These are phyloP conservation scores for Heritiera littoralis DNA, from an alignment of 345 rosid species.

Conservation along the genomic window DNA sequence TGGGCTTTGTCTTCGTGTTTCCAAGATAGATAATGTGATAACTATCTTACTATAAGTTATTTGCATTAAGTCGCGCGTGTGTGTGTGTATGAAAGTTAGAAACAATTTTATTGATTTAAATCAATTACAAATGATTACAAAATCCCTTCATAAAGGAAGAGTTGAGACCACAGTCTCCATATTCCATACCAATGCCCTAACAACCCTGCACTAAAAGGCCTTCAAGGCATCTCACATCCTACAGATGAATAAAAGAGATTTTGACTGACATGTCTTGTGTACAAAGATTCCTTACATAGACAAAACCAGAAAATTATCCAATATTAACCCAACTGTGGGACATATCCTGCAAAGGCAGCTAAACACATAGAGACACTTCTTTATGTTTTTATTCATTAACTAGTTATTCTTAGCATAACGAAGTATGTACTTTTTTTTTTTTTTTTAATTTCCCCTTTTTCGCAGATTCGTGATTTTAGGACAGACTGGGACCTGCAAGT, in stretches of 20 bases:
- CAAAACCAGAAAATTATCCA: neutral
- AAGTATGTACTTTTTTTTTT: neutral
- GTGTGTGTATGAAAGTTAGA: too few species aligned
- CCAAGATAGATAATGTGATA: conserved; percentile 10
- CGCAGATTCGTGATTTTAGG: conserved; percentile 90
- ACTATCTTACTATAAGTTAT: neutral
- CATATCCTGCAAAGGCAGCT: neutral
- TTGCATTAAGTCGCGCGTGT: too few species aligned
- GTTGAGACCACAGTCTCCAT: too few species aligned
- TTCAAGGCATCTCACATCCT: too few species aligned
- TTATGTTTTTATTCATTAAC: conserved; percentile 12
- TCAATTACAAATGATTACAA: too few species aligned
- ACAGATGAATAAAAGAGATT: too few species aligned
- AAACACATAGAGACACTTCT: neutral
- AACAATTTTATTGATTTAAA: too few species aligned
- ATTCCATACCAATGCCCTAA: too few species aligned
- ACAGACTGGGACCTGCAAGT: conserved; percentile 93
- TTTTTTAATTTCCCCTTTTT: neutral
- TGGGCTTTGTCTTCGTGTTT: conserved; percentile 4
- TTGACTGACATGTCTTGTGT: too few species aligned
- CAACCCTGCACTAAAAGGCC: too few species aligned
- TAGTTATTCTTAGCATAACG: conserved; percentile 17
- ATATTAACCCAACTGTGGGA: neutral
- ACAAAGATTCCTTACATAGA: too few species aligned
- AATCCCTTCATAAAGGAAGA: too few species aligned